Base-by-base conservation (phyloP, 108 stramenopile species). In the Schizochytrium sp. region DNA sequence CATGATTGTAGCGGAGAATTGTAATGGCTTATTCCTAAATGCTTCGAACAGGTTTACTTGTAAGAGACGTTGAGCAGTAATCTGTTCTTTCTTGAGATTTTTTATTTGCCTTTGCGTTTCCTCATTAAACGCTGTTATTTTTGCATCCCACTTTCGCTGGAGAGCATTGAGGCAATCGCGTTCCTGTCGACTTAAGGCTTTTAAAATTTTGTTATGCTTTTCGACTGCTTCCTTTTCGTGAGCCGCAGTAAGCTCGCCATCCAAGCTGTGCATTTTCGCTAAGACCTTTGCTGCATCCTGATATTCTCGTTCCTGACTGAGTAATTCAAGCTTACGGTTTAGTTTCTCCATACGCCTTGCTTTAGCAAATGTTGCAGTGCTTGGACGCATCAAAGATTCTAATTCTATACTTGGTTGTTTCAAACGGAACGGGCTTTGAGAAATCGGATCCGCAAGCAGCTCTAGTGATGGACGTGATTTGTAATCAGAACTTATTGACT, bases 251-350 rank as follows among this genome's bases (percentile, higher is more conserved):
- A 69, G 15, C 15, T 69, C 64, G 8, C 64, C 64, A 15, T 44
- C 64, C 19, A 69, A 38, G 2, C 44, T 7, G 8, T 69, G 40
- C 64, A 69, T 69, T 38, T 44, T 38, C 5, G 42, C 7, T 8
- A 69, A 15, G 12, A 69, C 64, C 64, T 69, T 69, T 38, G 64
- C 64, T 44, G 64, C 64, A 44, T 69, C 64, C 15, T 69, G 64
- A 2, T 69, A 69, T 44, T 69, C 42, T 2, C 64, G 12, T 8
- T 44, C 42, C 12, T 15, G 7, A 2, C 64, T 69, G 42, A 69
- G 15, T 2, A 44, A 38, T 15, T 69, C 42, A 10, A 69, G 28
- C 2, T 69, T 44, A 7, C 42, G 44, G 44, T 69, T 38, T 44
- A 69, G 64, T 44, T 69, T 69, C 5, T 69, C 42, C 12, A 69